Conservation (phyloP, 306 rosid genomes). For the Acacia crassicarpa region DNA sequence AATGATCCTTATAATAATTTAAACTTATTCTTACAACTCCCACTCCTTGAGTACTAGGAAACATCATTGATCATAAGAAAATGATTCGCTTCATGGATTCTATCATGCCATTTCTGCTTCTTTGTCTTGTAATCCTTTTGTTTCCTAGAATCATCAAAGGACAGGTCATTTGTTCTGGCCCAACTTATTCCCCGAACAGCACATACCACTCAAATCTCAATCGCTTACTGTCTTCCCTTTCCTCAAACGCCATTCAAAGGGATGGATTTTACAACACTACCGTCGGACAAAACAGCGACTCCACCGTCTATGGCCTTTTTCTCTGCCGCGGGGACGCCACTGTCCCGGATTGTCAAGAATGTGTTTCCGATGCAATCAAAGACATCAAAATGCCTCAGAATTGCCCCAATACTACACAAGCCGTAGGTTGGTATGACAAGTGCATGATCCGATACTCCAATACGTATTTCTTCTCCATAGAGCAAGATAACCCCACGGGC, state of each 20-base stretch:
- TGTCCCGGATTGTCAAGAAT: neutral
- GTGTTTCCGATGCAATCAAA: neutral
- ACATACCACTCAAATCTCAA: constrained; percentile 32
- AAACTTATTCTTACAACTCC: no score
- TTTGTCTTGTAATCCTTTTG: neutral
- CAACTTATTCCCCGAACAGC: constrained; percentile 24
- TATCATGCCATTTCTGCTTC: neutral
- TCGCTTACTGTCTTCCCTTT: constrained; percentile 32
- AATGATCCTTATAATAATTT: no score
- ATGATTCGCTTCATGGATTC: neutral
- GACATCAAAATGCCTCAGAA: neutral
- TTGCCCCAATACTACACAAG: constrained; percentile 24
- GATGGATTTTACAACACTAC: constrained; percentile 28
- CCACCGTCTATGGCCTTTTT: constrained; percentile 28
- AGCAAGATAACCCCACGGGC: neutral
- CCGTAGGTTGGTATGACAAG: neutral
- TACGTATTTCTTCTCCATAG: neutral
- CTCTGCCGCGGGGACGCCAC: constrained; percentile 43
- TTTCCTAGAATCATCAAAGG: neutral
- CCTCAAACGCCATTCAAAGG: constrained; percentile 25
- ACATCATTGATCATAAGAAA: neutral
- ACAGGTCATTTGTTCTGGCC: neutral
- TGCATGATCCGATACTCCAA: neutral
- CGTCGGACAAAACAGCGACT: neutral
- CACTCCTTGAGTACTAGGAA: neutral